Conservation (phyloP, 805 yeast genomes). For the Vanderwaltozyma yarrowii region DNA sequence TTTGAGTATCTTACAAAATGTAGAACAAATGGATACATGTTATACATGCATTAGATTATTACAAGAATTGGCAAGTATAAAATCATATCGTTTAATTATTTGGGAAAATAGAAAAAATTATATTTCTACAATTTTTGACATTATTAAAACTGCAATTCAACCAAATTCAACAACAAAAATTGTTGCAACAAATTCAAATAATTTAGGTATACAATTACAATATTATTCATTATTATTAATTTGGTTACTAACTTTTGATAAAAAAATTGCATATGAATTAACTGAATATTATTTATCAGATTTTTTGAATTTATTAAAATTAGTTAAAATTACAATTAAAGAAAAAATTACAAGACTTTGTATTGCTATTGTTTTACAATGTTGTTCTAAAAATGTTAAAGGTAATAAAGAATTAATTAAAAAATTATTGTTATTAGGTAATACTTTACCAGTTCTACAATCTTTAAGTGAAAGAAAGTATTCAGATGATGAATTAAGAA, state of each 20-base stretch:
- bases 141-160: constrained; percentile 33
- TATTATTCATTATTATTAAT: constrained; percentile 67
- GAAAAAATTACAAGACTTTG: constrained; percentile 83
- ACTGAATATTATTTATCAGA: constrained; percentile 43
- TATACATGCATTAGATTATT: constrained; percentile 25
- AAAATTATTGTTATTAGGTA: constrained; percentile 58
- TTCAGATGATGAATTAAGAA: constrained; percentile 84
- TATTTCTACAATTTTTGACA: constrained; percentile 40
- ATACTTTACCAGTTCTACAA: constrained; percentile 59
- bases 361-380: constrained; percentile 61
- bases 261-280: constrained; percentile 40
- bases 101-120: constrained; percentile 30
- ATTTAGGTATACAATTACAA: constrained; percentile 65
- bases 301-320: constrained; percentile 34
- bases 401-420: constrained; percentile 44
- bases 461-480: constrained; percentile 79
- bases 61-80: constrained; percentile 25
- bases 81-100: constrained; percentile 17
- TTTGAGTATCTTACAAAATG: constrained; percentile 16
- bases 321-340: constrained; percentile 76
- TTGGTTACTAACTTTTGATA: constrained; percentile 79
- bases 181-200: constrained; percentile 28
- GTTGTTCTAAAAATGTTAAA: constrained; percentile 33
- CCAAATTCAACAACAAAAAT: constrained; percentile 22
- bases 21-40: constrained; percentile 23